These are phyloP conservation scores for Davidsoniella virescens DNA, from an alignment of 2,329 filamentous ascomycete species.

Conservation along the genomic window DNA sequence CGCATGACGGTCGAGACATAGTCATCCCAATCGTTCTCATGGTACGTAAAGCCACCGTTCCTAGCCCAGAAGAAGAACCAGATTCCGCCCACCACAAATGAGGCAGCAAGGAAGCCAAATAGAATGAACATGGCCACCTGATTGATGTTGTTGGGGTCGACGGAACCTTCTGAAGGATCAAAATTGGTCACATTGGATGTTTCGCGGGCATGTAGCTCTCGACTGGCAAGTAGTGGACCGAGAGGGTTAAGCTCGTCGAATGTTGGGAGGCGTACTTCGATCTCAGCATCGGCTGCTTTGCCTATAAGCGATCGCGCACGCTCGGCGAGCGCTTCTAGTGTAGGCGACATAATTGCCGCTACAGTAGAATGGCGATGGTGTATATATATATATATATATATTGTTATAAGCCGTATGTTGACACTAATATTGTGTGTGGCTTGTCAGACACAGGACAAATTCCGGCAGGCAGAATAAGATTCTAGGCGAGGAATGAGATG, in stretches of 20 bases:
- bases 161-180: conserved; percentile 31
- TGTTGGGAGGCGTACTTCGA: conserved; percentile 1
- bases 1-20: conserved; percentile 92
- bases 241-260: conserved; percentile 4
- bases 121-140: conserved; percentile 65
- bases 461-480: too few relatives aligned
- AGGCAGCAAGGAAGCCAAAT: conserved; percentile 68
- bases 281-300: background rate
- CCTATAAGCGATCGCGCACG: conserved; percentile 2
- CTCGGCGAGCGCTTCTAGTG: conserved; percentile 4
- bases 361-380: too few relatives aligned
- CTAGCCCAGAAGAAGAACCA: conserved; percentile 99
- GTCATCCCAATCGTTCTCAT: conserved; percentile 83
- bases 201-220: conserved; percentile 27
- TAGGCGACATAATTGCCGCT: background rate
- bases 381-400: too few relatives aligned
- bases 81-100: conserved; percentile 57
- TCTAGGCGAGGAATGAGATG: too few relatives aligned
- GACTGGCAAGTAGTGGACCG: conserved; percentile 28
- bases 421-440: too few relatives aligned
- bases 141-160: conserved; percentile 40
- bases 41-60: conserved; percentile 85
- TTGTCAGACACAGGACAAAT: too few relatives aligned
- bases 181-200: conserved; percentile 19
- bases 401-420: too few relatives aligned